Evolutionary conservation across 805 yeast species (phyloP).

Genomic region (Danielia reshetovae): DNA sequence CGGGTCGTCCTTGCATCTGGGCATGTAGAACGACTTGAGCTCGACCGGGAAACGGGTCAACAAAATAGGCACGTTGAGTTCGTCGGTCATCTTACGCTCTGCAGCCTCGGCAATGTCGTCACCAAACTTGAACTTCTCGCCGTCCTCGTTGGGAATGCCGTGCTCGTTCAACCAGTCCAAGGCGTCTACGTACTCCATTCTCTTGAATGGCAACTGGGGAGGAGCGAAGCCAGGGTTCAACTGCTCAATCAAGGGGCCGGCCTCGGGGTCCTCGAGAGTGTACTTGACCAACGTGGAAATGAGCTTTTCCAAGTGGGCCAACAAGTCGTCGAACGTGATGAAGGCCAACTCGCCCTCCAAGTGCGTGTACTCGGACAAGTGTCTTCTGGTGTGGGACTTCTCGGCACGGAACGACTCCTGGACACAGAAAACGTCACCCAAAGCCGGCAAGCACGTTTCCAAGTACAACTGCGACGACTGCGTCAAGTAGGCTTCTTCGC

Average conservation of each 20-base stretch:
- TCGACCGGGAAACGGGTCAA: slow-evolving; percentile 94
- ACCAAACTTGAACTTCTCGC: slow-evolving; percentile 88
- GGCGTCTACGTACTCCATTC: slow-evolving; percentile 89
- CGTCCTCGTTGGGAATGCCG: slow-evolving; percentile 92
- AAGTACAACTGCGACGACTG: slow-evolving; percentile 96
- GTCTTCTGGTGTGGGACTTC: slow-evolving; percentile 98
- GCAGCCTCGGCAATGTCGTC: slow-evolving; percentile 99
- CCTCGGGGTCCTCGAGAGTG: slow-evolving; percentile 83
- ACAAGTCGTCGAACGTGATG: slow-evolving; percentile 79
- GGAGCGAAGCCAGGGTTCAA: slow-evolving; percentile 88
- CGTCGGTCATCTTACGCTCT: slow-evolving; percentile 97
- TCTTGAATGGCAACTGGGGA: slow-evolving; percentile 82
- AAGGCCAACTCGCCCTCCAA: slow-evolving; percentile 93
- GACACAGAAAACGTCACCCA: slow-evolving; percentile 95
- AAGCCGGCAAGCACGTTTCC: slow-evolving; percentile 93
- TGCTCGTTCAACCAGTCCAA: slow-evolving; percentile 95
- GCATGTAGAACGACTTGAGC: slow-evolving; percentile 98
- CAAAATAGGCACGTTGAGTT: slow-evolving; percentile 87
- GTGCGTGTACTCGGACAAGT: slow-evolving; percentile 94
- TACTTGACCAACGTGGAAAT: slow-evolving; percentile 66
- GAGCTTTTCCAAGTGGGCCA: slow-evolving; percentile 78
- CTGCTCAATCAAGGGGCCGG: slow-evolving; percentile 85
- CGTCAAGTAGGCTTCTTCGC: slow-evolving; percentile 93
- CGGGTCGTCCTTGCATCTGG: slow-evolving; percentile 81
- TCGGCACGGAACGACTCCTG: slow-evolving; percentile 99